These are phyloP conservation scores for Carpinus viminea DNA, from an alignment of 306 rosid species.

Conservation along the genomic window DNA sequence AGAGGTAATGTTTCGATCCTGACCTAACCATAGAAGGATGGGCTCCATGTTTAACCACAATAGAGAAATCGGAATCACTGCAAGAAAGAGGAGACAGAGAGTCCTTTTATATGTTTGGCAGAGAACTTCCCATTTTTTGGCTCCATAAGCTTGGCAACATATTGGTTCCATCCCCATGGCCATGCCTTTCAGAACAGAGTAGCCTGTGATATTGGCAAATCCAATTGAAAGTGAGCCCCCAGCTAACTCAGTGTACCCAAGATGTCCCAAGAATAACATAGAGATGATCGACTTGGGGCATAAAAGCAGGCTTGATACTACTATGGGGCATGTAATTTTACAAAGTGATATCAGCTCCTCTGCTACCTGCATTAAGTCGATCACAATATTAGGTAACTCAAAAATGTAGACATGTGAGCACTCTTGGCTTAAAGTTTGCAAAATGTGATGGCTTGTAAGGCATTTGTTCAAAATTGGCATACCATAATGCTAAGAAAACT, in stretches of 20 bases:
- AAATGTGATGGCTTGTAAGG: background rate
- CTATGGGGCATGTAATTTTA: conserved; percentile 8
- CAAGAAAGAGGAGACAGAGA: conserved; percentile 3
- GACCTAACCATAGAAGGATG: conserved; percentile 7
- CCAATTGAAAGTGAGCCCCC: conserved; percentile 10
- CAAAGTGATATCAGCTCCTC: conserved; percentile 8
- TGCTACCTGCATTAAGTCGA: conserved; percentile 4
- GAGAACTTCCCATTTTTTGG: conserved; percentile 8
- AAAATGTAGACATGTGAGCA: background rate
- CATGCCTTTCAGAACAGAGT: conserved; percentile 16
- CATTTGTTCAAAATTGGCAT: background rate
- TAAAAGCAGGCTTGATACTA: conserved; percentile 9
- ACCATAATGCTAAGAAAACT: background rate
- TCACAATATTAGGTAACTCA: background rate
- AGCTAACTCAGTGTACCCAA: conserved; percentile 4
- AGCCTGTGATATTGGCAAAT: conserved; percentile 14
- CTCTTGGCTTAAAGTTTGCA: background rate
- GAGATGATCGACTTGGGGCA: conserved; percentile 4
- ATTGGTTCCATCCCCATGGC: conserved; percentile 14
- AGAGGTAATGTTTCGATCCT: background rate
- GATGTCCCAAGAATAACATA: conserved; percentile 6
- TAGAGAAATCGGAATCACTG: conserved; percentile 3
- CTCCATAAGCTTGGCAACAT: conserved; percentile 10
- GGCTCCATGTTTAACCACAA: conserved; percentile 14
- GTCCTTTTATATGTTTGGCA: conserved; percentile 5